phyloP scores from a whole-genome alignment of 2,329 filamentous ascomycete genomes.

The Ophiocordyceps polyrhachis-furcata region DNA sequence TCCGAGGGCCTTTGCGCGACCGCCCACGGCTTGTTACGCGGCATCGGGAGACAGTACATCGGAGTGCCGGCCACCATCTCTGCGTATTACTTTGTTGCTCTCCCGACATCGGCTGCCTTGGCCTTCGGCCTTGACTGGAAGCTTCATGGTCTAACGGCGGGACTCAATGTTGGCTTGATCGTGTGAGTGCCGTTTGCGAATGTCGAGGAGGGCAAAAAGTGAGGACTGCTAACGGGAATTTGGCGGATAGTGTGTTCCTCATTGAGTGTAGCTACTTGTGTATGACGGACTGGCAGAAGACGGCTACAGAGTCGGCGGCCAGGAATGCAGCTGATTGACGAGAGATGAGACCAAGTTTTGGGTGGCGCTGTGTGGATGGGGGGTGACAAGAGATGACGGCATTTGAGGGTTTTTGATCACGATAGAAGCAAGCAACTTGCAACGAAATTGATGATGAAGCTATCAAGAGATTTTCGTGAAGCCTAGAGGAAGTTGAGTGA shows the following conservation, averaged over 20 bases:
- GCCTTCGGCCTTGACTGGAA: slow-evolving; percentile 60
- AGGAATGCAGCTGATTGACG: slow-evolving; percentile 16
- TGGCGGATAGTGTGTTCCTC: slow-evolving; percentile 6
- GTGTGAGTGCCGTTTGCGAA: slow-evolving; percentile 22
- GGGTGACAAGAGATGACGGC: too few relatives aligned
- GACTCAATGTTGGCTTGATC: slow-evolving; percentile 51
- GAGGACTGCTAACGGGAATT: not conserved
- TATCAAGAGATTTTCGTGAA: too few relatives aligned
- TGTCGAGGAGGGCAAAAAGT: not conserved
- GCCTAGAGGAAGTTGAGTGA: too few relatives aligned
- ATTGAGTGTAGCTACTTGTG: slow-evolving; percentile 29
- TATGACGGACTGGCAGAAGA: slow-evolving; percentile 25
- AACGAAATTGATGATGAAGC: too few relatives aligned
- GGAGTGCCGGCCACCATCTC: slow-evolving; percentile 74
- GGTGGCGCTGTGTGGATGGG: too few relatives aligned
- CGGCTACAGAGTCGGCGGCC: slow-evolving; percentile 25
- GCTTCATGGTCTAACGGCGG: slow-evolving; percentile 64
- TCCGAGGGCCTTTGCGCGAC: slow-evolving; percentile 63
- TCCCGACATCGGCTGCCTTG: slow-evolving; percentile 62
- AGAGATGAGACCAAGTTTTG: not conserved
- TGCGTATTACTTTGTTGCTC: slow-evolving; percentile 68
- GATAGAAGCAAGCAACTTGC: too few relatives aligned
- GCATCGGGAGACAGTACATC: slow-evolving; percentile 67
- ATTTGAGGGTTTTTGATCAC: too few relatives aligned
- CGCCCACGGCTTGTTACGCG: slow-evolving; percentile 67